Base-by-base conservation (phyloP, 2,329 filamentous ascomycete species). In the Blastomyces silverae region DNA sequence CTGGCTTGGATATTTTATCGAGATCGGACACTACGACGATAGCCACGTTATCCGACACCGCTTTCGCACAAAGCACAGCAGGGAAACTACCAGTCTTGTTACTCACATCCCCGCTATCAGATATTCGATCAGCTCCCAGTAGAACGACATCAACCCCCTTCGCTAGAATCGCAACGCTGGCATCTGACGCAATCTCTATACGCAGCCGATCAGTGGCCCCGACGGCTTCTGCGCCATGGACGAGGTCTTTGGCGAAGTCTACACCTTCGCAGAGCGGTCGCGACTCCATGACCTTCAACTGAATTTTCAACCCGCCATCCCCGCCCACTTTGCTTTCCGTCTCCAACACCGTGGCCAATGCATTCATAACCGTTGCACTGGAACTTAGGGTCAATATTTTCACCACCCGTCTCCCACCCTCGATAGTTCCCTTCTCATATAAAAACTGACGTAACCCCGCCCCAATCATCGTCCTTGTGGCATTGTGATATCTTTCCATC, bases 21-120 rank as follows among this genome's bases (percentile, higher is more conserved):
- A 80, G 77, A 64, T 87, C 84, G 56, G 83, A 82, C 3, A 89
- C 68, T 31, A 57, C 64, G 0, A 85, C 82, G 2, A 88, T 73
- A 0, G 87, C 77, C 65, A 80, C 82, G 13, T 76, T 79, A 0
- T 80, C 79, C 3, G 80, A 78, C 2, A 83, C 73, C 61, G 82
- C 73, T 63, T 79, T 84, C 8, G 84, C 82, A 61, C 82, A 80
- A 1, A 89, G 76, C 0, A 85, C 80, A 0, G 84, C 81, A 0
- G 85, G 81, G 7, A 89, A 73, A 1, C 85, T 87, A 0, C 87
- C 87, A 0, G 81, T 85, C 73, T 89, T 90, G 74, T 89, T 90
- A 72, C 82, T 85, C 22, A 89, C 83, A 39, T 84, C 82, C 1
- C 86, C 87, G 0, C 76, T 72, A 0, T 76, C 72, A 15, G 83